Base-by-base conservation (phyloP, 1,284 basidiomycete species). In the Leccinum pachyderme region DNA sequence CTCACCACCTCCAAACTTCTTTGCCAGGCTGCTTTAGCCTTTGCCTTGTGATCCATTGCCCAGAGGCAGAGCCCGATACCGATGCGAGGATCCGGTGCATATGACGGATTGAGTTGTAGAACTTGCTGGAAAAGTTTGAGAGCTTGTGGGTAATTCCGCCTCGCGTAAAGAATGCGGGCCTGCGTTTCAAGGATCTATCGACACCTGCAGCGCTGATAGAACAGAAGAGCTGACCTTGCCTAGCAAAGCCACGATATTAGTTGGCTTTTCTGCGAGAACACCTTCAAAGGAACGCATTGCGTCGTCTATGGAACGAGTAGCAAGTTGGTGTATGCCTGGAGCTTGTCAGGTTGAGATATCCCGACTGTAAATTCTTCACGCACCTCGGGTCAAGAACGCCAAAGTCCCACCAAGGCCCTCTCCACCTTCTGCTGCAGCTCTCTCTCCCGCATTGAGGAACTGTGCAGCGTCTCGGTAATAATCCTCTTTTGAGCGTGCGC, bases 31-130 rank as follows among this genome's bases (percentile, higher is more conserved):
- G 81, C 81, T 59, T 84, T 84, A 0, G 95, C 95, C 61, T 86
- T 87, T 3, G 77, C 77, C 56, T 86, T 86, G 63, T 95, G 84
- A 53, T 89, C 89, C 72, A 96, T 77, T 9, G 89, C 82, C 90
- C 91, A 97, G 18, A 93, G 79, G 71, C 95, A 96, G 7, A 97
- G 75, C 8, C 95, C 95, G 37, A 98, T 92, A 15, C 95, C 95
- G 60, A 97, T 90, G 13, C 95, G 82, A 29, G 95, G 95, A 70
- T 98, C 95, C 0, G 95, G 95, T 24, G 80, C 75, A 72, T 89
- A 91, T 12, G 80, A 73, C 0, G 95, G 93, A 51, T 84, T 86
- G 45, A 91, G 79, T 44, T 81, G 76, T 13, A 98, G 79, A 12
- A 95, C 86, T 54, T 86, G 83, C 69, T 96, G 95, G 70, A 96